A percentile compares a stretch with the other conserved stretches of the same genome.
phyloP scores from a whole-genome alignment of 768 basidiomycete genomes.

The Russula sp. region DNA sequence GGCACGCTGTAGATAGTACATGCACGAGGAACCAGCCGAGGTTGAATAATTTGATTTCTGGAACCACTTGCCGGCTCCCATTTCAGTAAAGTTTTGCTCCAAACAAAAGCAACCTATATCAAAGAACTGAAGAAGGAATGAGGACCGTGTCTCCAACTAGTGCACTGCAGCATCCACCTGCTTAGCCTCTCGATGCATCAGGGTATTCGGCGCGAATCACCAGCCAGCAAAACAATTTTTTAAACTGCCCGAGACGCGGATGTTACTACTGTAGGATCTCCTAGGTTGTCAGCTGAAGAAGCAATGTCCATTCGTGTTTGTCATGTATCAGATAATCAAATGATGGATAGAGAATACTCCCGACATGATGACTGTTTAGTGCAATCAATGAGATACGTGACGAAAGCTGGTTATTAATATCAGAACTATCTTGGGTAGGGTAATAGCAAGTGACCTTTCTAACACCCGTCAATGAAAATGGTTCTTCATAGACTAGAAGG shows the following conservation, averaged over 20 bases:
- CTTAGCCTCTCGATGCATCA: too few relatives aligned
- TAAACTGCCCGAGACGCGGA: not conserved
- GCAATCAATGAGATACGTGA: too few relatives aligned
- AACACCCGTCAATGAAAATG: not conserved
- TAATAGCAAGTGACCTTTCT: not conserved
- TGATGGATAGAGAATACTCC: too few relatives aligned
- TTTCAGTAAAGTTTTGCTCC: too few relatives aligned
- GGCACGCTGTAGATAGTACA: too few relatives aligned
- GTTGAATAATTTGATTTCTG: too few relatives aligned
- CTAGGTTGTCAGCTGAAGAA: not conserved
- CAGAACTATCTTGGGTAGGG: not conserved
- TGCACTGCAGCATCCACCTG: not conserved
- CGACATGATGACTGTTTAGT: too few relatives aligned
- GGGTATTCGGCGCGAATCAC: not conserved
- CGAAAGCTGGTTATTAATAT: not conserved
- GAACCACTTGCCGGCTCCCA: too few relatives aligned
- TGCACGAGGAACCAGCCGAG: too few relatives aligned
- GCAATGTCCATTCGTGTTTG: not conserved
- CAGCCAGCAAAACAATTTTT: not conserved
- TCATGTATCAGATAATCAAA: too few relatives aligned
- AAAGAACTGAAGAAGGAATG: constrained; percentile 25
- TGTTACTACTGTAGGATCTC: too few relatives aligned
- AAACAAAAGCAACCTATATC: not conserved
- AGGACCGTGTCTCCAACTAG: constrained; percentile 36
- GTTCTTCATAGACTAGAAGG: not conserved